phyloP scores from a whole-genome alignment of 306 rosid genomes.

The Citrullus amarus region DNA sequence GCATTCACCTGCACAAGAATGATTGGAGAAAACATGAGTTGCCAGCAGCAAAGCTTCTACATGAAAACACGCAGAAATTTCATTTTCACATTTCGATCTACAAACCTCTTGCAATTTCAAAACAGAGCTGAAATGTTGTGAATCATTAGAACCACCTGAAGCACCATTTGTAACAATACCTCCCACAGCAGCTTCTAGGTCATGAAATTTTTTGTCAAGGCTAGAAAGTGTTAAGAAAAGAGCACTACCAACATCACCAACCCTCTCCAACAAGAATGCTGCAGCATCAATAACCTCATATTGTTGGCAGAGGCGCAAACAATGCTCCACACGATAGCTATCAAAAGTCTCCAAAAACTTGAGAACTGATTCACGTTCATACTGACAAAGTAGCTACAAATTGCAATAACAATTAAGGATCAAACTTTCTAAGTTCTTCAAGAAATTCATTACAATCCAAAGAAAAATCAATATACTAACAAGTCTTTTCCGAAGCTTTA shows the following conservation, averaged over 20 bases:
- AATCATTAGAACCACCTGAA: constrained; percentile 29
- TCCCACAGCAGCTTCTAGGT: constrained; percentile 70
- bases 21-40: constrained; percentile 14
- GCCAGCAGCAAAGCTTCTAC: constrained; percentile 9
- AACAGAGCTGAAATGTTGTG: constrained; percentile 23
- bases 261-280: constrained; percentile 84
- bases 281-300: constrained; percentile 86
- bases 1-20: constrained; percentile 44
- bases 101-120: constrained; percentile 63
- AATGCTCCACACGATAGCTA: constrained; percentile 87
- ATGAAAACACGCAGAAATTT: neutral
- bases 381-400: constrained; percentile 77
- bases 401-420: neutral
- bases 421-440: neutral
- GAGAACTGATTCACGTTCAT: constrained; percentile 79
- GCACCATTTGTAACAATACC: constrained; percentile 30
- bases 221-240: constrained; percentile 75
- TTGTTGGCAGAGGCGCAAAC: constrained; percentile 80
- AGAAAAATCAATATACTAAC: neutral
- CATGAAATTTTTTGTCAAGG: constrained; percentile 56
- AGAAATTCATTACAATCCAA: neutral
- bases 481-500: neutral
- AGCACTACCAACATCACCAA: constrained; percentile 91
- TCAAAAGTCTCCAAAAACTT: constrained; percentile 83
- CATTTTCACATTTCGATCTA: constrained; percentile 6